phyloP scores from a whole-genome alignment of 768 basidiomycete genomes.

The Kwoniella dejecticola region DNA sequence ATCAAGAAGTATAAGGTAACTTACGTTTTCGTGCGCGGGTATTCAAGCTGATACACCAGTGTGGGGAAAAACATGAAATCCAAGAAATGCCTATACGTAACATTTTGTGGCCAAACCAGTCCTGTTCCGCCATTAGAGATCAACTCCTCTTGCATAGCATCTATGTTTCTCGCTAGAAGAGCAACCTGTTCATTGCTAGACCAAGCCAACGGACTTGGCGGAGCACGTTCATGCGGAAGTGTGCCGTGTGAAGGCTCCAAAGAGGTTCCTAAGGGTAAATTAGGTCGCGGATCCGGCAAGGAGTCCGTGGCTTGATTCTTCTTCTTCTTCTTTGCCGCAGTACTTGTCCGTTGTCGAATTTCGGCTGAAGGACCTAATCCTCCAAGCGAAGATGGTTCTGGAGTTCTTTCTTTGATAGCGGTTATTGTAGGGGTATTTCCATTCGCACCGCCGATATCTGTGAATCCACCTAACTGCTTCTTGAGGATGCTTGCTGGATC shows the following conservation, averaged over 20 bases:
- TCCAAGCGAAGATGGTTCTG: neutral
- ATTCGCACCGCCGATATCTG: neutral
- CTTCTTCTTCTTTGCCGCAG: slow-evolving; percentile 1
- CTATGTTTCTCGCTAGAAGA: slow-evolving; percentile 71
- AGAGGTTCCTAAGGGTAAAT: slow-evolving; percentile 49
- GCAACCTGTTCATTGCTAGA: slow-evolving; percentile 71
- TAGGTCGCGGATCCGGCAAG: slow-evolving; percentile 31
- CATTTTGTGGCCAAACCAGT: slow-evolving; percentile 81
- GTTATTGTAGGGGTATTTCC: neutral
- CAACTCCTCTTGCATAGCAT: slow-evolving; percentile 75
- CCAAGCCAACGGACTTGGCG: slow-evolving; percentile 60
- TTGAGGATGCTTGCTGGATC: slow-evolving; percentile 22
- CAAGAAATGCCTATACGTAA: slow-evolving; percentile 77
- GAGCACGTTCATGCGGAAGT: slow-evolving; percentile 34
- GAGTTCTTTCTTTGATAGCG: slow-evolving; percentile 11
- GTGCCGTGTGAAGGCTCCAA: slow-evolving; percentile 50
- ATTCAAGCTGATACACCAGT: slow-evolving; percentile 94
- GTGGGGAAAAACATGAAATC: slow-evolving; percentile 87
- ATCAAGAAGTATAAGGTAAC: slow-evolving; percentile 35
- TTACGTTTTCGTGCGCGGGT: slow-evolving; percentile 82
- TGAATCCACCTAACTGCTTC: slow-evolving; percentile 21
- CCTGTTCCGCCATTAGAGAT: slow-evolving; percentile 65
- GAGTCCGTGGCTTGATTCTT: slow-evolving; percentile 29
- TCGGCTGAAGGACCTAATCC: slow-evolving; percentile 11
- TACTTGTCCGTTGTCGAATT: slow-evolving; percentile 13